Conservation (phyloP, 768 basidiomycete species). For the Serendipita sp. region DNA sequence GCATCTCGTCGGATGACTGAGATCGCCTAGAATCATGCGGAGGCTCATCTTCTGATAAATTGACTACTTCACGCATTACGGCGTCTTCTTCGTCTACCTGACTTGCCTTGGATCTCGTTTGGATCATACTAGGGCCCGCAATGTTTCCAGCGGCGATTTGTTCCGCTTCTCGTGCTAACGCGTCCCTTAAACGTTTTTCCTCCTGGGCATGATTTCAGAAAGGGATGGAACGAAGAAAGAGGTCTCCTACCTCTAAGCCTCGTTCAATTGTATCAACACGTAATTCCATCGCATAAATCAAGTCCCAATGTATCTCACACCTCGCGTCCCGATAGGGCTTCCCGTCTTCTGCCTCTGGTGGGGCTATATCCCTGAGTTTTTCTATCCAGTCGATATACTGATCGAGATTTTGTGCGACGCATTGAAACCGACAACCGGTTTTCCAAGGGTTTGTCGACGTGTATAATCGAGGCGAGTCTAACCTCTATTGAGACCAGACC, state of each 20-base stretch:
- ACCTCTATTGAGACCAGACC: not conserved
- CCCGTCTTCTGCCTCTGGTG: constrained; percentile 32
- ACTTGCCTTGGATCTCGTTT: too few species aligned
- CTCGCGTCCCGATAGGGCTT: constrained; percentile 25
- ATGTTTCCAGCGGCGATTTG: too few species aligned
- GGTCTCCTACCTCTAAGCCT: constrained; percentile 48
- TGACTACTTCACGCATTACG: too few species aligned
- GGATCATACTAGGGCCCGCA: too few species aligned
- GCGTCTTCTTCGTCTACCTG: too few species aligned
- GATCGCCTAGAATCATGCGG: too few species aligned
- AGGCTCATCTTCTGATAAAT: too few species aligned
- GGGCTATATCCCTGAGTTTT: constrained; percentile 33
- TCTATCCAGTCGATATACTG: constrained; percentile 56
- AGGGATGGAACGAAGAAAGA: too few species aligned
- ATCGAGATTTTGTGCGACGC: constrained; percentile 51
- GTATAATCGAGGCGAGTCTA: constrained; percentile 76
- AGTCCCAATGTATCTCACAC: constrained; percentile 42
- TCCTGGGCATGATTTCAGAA: too few species aligned
- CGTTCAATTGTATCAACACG: constrained; percentile 50
- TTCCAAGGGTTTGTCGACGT: constrained; percentile 85
- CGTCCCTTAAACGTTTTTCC: too few species aligned
- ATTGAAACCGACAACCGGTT: constrained; percentile 58
- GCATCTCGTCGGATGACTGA: not conserved
- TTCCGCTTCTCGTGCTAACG: too few species aligned
- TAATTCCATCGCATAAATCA: constrained; percentile 46